Percentiles rank a stretch among this genome's conserved stretches.
These are phyloP conservation scores for Crucibulum laeve DNA, from an alignment of 768 basidiomycete species.

Conservation along the genomic window DNA sequence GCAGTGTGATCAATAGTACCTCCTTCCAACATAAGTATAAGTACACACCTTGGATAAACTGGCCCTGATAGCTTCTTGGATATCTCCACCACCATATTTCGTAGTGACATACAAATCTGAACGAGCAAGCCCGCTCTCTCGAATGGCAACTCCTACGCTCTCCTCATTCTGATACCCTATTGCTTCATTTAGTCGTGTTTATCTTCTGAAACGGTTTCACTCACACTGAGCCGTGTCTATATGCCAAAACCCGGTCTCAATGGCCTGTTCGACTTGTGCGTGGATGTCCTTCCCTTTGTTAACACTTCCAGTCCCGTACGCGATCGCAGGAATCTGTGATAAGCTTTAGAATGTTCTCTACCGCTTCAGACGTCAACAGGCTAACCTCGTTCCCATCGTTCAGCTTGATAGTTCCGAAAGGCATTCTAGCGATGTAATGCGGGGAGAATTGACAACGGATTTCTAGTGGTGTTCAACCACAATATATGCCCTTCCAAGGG, in stretches of 20 bases:
- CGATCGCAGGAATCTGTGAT: conserved; percentile 55
- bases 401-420: conserved; percentile 31
- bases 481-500: not conserved
- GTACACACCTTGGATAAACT: conserved; percentile 49
- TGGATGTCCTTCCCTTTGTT: conserved; percentile 45
- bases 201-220: conserved; percentile 5
- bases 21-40: not conserved
- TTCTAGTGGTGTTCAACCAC: not conserved
- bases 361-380: not conserved
- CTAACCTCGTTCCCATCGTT: conserved; percentile 36
- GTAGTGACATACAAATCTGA: conserved; percentile 48
- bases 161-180: conserved; percentile 19
- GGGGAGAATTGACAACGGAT: not conserved
- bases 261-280: conserved; percentile 49
- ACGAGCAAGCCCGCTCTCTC: conserved; percentile 41
- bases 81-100: conserved; percentile 42
- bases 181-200: not conserved
- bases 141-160: conserved; percentile 33
- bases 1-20: not conserved
- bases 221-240: conserved; percentile 58
- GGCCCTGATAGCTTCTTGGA: conserved; percentile 33
- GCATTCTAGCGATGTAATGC: too few species aligned
- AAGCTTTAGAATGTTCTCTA: not conserved
- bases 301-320: conserved; percentile 56
- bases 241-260: conserved; percentile 59